Evolutionary conservation across 1,139 yeast genomes (phyloP), one percentile per base, ranked within the genome.

Genomic region (Suhomyces guaymorum): DNA sequence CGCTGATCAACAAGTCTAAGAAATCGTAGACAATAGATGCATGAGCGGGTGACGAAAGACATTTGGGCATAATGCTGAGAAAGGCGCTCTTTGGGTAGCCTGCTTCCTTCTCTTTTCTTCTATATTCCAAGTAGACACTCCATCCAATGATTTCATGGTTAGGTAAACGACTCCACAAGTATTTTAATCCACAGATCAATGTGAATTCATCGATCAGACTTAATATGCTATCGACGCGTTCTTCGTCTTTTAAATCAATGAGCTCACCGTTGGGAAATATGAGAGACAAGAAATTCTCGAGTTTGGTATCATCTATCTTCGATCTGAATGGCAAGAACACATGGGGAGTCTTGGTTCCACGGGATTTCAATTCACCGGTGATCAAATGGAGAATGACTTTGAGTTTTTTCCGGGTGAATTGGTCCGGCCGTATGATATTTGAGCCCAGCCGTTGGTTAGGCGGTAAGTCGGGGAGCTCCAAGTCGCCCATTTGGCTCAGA

Each of bases 11-110:
- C 31, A 89, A 67, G 52, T 89, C 96, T 51, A 88, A 75, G 52
- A 88, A 89, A 55, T 86, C 95, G 54, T 85, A 86, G 5, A 87
- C 92, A 7, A 89, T 86, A 2, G 92, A 83, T 0, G 95, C 95
- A 63, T 88, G 96, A 7, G 90, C 82, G 3, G 92, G 87, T 0
- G 95, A 82, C 7, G 84, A 76, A 19, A 87, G 66, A 57, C 95
- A 85, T 43, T 80, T 80, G 5, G 96, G 96, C 87, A 88, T 83
- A 35, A 83, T 76, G 32, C 81, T 81, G 35, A 86, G 63, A 53
- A 88, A 88, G 0, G 95, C 86, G 50, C 75, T 71, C 48, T 74
- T 70, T n/a, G 92, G 87, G 51, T 71, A 76, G 23, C 80, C 73
- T 14, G 77, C 77, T 36, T 78, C 81, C 33, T 70, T 71, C 55